Percentiles rank a stretch among this genome's conserved stretches.
Conservation (phyloP, 2,329 filamentous ascomycete species). For the Talaromyces sp. region DNA sequence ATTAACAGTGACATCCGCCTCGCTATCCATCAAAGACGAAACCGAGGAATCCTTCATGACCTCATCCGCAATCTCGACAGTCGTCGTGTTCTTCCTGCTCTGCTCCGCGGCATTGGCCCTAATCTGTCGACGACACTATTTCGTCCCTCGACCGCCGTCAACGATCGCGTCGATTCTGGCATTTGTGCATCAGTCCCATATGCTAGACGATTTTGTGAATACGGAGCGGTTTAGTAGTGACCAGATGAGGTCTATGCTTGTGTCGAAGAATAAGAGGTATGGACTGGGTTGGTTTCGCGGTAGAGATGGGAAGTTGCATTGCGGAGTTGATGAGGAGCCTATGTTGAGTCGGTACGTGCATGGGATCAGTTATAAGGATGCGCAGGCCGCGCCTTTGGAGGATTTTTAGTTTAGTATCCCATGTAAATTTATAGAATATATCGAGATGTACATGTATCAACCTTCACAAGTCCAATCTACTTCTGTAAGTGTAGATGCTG, state of each 20-base stretch:
- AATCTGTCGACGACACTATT: slow-evolving; percentile 61
- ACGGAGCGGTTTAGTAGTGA: slow-evolving; percentile 61
- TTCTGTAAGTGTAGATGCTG: too few species aligned
- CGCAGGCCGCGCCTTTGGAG: slow-evolving; percentile 27
- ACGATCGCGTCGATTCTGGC: slow-evolving; percentile 73
- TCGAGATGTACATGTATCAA: too few species aligned
- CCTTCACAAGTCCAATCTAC: too few species aligned
- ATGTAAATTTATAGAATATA: not conserved
- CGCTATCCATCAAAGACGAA: slow-evolving; percentile 46
- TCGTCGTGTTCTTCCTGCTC: slow-evolving; percentile 65
- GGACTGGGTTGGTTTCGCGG: slow-evolving; percentile 74
- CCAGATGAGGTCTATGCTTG: slow-evolving; percentile 61
- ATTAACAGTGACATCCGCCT: slow-evolving; percentile 48
- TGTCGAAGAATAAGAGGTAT: slow-evolving; percentile 63
- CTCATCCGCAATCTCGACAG: slow-evolving; percentile 58
- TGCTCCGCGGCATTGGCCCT: slow-evolving; percentile 60
- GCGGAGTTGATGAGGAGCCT: slow-evolving; percentile 74
- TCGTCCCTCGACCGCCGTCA: slow-evolving; percentile 73
- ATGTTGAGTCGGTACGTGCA: slow-evolving; percentile 64
- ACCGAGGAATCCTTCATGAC: slow-evolving; percentile 61
- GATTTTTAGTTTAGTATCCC: slow-evolving; percentile 24
- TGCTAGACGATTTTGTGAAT: slow-evolving; percentile 71
- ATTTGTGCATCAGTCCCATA: slow-evolving; percentile 76
- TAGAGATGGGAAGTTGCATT: slow-evolving; percentile 68
- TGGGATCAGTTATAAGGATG: slow-evolving; percentile 42